phyloP scores from a whole-genome alignment of 345 rosid genomes.

The Corchorus olitorius region DNA sequence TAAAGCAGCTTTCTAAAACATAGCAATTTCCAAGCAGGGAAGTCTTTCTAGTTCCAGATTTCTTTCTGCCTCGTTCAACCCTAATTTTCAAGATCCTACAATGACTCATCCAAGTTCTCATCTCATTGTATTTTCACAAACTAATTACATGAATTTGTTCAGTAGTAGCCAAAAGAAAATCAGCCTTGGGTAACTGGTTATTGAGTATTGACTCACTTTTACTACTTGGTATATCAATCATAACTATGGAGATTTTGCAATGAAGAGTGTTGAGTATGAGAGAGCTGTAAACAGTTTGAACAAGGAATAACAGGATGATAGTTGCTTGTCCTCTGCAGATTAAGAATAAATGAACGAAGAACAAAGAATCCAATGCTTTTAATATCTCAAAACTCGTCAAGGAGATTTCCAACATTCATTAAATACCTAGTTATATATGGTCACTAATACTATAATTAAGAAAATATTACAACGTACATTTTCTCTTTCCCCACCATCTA shows the following conservation, averaged over 20 bases:
- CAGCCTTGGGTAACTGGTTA: not conserved
- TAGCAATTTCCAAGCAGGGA: not conserved
- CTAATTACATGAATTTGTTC: not conserved
- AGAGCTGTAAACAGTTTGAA: not conserved
- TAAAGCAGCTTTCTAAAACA: not conserved
- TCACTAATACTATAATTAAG: not conserved
- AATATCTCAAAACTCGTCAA: not conserved
- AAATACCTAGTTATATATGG: not conserved
- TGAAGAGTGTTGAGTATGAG: not conserved
- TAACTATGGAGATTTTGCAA: not conserved
- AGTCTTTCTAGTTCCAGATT: not conserved
- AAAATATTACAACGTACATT: not conserved
- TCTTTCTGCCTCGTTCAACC: not conserved
- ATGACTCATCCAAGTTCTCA: not conserved
- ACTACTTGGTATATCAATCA: not conserved
- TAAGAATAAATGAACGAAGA: not conserved
- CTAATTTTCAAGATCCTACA: not conserved
- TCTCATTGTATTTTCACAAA: not conserved
- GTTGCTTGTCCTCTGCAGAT: not conserved
- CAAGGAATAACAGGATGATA: not conserved
- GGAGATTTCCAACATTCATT: not conserved
- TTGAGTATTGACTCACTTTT: not conserved
- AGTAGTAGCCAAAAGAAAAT: constrained; percentile 2
- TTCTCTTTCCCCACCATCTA: not conserved
- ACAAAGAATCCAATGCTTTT: not conserved